These are phyloP conservation scores for Tricholoma bakamatsutake DNA, from an alignment of 768 basidiomycete species.

Conservation along the genomic window DNA sequence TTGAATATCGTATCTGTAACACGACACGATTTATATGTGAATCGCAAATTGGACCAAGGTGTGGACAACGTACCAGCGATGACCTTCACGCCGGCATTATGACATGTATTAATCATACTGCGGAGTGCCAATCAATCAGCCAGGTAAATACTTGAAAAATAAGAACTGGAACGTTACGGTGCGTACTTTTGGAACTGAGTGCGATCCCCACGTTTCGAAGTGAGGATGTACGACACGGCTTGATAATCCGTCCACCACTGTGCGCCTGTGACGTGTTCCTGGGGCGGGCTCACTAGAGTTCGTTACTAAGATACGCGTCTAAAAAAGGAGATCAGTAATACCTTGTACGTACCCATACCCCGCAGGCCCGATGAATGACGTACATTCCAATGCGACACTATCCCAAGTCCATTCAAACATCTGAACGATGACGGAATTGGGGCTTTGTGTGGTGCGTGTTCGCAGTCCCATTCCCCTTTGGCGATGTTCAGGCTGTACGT, in stretches of 20 bases:
- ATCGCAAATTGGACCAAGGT: background rate
- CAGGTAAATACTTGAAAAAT: too few relatives aligned
- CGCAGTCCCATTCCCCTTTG: background rate
- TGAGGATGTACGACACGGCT: conserved; percentile 59
- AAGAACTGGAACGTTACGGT: conserved; percentile 6
- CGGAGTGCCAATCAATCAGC: too few relatives aligned
- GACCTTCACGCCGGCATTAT: conserved; percentile 50
- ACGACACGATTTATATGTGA: background rate
- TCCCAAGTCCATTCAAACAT: conserved; percentile 69
- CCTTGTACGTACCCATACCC: conserved; percentile 68
- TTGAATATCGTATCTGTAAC: conserved; percentile 51
- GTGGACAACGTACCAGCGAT: conserved; percentile 36
- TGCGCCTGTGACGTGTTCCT: conserved; percentile 50
- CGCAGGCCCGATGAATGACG: conserved; percentile 59
- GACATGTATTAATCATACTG: conserved; percentile 46
- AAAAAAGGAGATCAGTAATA: conserved; percentile 4
- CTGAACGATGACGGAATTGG: conserved; percentile 54
- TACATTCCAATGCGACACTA: conserved; percentile 59
- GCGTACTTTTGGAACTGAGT: conserved; percentile 38
- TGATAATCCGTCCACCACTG: conserved; percentile 79
- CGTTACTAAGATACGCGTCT: background rate
- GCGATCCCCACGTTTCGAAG: conserved; percentile 59
- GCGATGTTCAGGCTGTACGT: too few relatives aligned
- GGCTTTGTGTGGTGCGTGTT: background rate
- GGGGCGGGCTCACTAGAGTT: conserved; percentile 39